Base-by-base conservation (phyloP, 441 rosid genomes). In the Bruguiera hainesii region DNA sequence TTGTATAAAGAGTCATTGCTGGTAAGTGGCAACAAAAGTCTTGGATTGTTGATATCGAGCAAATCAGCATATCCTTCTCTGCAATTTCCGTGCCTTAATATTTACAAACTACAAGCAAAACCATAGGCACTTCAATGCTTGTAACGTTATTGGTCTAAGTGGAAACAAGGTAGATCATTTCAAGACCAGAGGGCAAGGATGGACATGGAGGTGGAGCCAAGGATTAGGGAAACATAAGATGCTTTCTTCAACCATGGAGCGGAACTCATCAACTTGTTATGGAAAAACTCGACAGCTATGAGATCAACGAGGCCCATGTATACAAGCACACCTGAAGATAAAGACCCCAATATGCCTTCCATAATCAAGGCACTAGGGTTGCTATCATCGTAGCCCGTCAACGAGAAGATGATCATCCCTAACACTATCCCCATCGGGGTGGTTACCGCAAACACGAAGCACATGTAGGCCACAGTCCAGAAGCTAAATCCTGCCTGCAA, bases 231-330 rank as follows among this genome's bases (percentile, higher is more conserved):
- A 50, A 90, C 29, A 62, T 79, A 93, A 49, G 94, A 93, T 1
- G 77, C 74, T 74, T 93, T 90, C 87, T 87, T 93, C 76, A 93
- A 66, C 84, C 80, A 76, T 1, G 66, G 70, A 33, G 73, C 67
- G 0, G 97, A 89, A 57, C 66, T 76, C 83, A 90, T 85, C 80
- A 90, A 63, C 85, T 90, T 90, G 91, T 87, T 87, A 50, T 93
- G 97, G 80, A 93, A 93, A 75, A 93, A 93, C 61, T 93, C 98
- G 28, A 73, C 70, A 1, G 98, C 93, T 18, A 93, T 78, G n/a
- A 93, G 95, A 79, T 93, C 98, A 29, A 93, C 98, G 0, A 93
- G 84, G 2, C 92, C 96, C 98, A 93, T 90, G 87, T 90, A 93
- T 29, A 93, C 85, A 15, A 93, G 87, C 52, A 93, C 75, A 9